Evolutionary conservation across 257 asterid species (phyloP).

Genomic region (Voacanga thouarsii): DNA sequence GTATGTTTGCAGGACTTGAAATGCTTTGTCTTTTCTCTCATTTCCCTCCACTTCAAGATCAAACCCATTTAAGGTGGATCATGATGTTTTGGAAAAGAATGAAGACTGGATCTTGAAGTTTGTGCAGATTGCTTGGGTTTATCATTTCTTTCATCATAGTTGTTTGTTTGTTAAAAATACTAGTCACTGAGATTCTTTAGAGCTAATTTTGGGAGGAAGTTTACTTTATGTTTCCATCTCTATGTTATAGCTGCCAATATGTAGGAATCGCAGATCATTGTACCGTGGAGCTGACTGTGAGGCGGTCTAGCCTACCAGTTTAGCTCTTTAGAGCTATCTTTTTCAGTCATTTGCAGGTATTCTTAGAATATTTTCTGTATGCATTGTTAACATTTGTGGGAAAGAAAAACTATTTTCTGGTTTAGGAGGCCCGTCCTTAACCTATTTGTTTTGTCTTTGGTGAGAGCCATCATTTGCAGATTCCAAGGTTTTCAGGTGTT

Average conservation of each 20-base stretch:
- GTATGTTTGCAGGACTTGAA: slow-evolving; percentile 67
- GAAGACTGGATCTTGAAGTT: slow-evolving; percentile 4
- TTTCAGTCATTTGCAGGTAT: neutral
- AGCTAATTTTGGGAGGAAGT: neutral
- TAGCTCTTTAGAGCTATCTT: neutral
- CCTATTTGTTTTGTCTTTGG: neutral
- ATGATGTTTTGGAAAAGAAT: neutral
- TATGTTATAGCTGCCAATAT: neutral
- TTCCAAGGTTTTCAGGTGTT: too few relatives aligned
- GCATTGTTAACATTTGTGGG: neutral
- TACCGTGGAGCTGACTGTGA: neutral
- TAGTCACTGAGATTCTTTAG: neutral
- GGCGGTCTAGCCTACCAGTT: neutral
- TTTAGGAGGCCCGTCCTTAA: neutral
- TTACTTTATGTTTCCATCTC: neutral
- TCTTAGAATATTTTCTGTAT: neutral
- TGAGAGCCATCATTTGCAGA: neutral
- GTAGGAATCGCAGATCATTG: neutral
- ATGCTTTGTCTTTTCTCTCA: slow-evolving; percentile 84
- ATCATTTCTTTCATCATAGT: neutral
- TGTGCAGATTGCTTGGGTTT: slow-evolving; percentile 6
- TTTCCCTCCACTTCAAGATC: slow-evolving; percentile 87
- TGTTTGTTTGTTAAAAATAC: neutral
- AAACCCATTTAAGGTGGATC: slow-evolving; percentile 38
- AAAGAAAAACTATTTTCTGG: neutral